Evolutionary conservation across 2,329 filamentous ascomycete species (phyloP).

Genomic region (Clonostachys byssicola): DNA sequence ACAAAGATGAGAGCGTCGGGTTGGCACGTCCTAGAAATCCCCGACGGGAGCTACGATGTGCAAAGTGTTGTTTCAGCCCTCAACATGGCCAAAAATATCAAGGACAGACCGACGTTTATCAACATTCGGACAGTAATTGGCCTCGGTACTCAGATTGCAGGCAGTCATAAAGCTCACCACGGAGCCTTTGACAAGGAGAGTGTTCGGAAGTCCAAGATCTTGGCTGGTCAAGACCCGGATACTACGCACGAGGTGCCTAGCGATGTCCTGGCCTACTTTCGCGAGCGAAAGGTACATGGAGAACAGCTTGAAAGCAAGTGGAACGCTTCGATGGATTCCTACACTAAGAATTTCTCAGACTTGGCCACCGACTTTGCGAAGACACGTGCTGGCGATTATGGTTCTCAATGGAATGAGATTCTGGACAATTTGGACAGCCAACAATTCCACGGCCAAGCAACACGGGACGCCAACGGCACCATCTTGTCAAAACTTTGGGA

Average conservation of each 20-base stretch:
- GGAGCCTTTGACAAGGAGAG: slow-evolving; percentile 49
- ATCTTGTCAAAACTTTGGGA: background rate
- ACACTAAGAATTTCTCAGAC: slow-evolving; percentile 14
- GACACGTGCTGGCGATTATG: background rate
- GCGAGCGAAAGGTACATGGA: slow-evolving; percentile 38
- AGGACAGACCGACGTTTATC: slow-evolving; percentile 48
- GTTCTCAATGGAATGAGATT: slow-evolving; percentile 5
- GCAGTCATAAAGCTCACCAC: slow-evolving; percentile 50
- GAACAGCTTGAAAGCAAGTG: slow-evolving; percentile 40
- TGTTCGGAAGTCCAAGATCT: slow-evolving; percentile 25
- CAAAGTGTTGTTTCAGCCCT: slow-evolving; percentile 38
- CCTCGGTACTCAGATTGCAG: slow-evolving; percentile 37
- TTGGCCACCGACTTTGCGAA: background rate
- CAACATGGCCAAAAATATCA: slow-evolving; percentile 24
- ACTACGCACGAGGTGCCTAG: slow-evolving; percentile 26
- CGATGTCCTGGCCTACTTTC: slow-evolving; percentile 46
- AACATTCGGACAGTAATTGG: slow-evolving; percentile 55
- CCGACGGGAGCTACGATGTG: slow-evolving; percentile 43
- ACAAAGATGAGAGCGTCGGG: slow-evolving; percentile 48
- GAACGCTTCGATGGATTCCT: slow-evolving; percentile 36
- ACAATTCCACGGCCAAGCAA: slow-evolving; percentile 9
- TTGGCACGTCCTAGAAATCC: slow-evolving; percentile 47
- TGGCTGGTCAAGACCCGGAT: slow-evolving; percentile 16
- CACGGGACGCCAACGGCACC: slow-evolving; percentile 25
- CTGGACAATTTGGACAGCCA: slow-evolving; percentile 5